phyloP scores from a whole-genome alignment of 345 rosid species.

The Fremontodendron californicum region DNA sequence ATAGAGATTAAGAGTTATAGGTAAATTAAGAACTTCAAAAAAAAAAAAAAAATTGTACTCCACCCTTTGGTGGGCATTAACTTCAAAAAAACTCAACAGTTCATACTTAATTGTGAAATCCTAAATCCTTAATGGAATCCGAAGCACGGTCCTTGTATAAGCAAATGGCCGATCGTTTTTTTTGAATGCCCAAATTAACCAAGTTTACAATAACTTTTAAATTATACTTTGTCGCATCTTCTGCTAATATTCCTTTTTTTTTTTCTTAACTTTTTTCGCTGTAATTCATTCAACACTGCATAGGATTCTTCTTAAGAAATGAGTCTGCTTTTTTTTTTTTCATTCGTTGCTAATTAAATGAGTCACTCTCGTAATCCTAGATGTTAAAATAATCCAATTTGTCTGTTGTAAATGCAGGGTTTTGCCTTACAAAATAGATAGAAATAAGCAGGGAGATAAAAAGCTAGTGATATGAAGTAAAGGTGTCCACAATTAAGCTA shows the following conservation, averaged over 20 bases:
- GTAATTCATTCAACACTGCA: background rate
- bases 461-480: conserved; percentile 21
- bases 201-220: background rate
- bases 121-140: background rate
- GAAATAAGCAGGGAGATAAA: background rate
- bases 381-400: background rate
- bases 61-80: background rate
- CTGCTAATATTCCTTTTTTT: background rate
- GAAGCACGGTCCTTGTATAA: background rate
- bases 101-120: background rate
- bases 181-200: background rate
- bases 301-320: background rate
- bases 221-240: background rate
- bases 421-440: background rate
- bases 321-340: background rate
- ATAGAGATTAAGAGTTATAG: too few species aligned
- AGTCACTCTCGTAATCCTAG: background rate
- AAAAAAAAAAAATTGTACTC: too few species aligned
- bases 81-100: background rate
- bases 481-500: too few species aligned
- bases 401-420: background rate
- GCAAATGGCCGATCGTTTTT: background rate
- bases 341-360: background rate
- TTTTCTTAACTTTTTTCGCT: background rate
- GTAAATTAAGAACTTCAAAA: too few species aligned